A percentile compares a stretch with the other conserved stretches of the same genome.
Evolutionary conservation across 2,329 filamentous ascomycete species (phyloP).

Genomic region (Ascochyta pisi): DNA sequence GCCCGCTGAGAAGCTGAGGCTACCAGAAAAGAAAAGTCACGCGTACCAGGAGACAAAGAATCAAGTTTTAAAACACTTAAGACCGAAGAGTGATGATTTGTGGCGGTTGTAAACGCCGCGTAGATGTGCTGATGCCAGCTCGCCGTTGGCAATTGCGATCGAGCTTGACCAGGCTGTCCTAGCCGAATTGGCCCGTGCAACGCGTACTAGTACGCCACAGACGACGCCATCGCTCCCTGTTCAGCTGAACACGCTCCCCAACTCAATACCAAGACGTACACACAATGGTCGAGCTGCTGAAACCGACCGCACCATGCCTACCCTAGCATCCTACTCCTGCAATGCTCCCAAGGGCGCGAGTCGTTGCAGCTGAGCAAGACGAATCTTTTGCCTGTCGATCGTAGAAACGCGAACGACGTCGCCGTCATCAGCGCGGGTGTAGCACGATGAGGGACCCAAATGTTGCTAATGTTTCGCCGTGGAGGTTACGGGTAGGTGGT

Average conservation of each 20-base stretch:
- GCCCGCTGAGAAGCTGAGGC: conserved; percentile 12
- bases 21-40: conserved; percentile 8
- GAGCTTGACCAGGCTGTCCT: conserved; percentile 26
- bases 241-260: conserved; percentile 41
- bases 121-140: conserved; percentile 18
- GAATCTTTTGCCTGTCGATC: conserved; percentile 35
- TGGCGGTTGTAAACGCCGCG: conserved; percentile 13
- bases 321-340: conserved; percentile 42
- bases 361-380: conserved; percentile 45
- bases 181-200: conserved; percentile 24
- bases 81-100: conserved; percentile 15
- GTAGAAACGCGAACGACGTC: conserved; percentile 24
- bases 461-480: conserved; percentile 2
- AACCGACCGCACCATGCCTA: conserved; percentile 34
- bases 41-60: conserved; percentile 6
- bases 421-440: conserved; percentile 17
- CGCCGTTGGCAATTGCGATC: conserved; percentile 21
- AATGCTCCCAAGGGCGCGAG: conserved; percentile 41
- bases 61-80: conserved; percentile 2
- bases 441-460: conserved; percentile 8
- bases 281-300: conserved; percentile 33
- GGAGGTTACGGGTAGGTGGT: conserved; percentile 5
- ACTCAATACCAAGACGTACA: conserved; percentile 28
- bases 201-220: conserved; percentile 32
- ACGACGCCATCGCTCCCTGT: conserved; percentile 39